Evolutionary conservation across 352 stramenopile genomes (phyloP).

Genomic region (Phytophthora sp.): DNA sequence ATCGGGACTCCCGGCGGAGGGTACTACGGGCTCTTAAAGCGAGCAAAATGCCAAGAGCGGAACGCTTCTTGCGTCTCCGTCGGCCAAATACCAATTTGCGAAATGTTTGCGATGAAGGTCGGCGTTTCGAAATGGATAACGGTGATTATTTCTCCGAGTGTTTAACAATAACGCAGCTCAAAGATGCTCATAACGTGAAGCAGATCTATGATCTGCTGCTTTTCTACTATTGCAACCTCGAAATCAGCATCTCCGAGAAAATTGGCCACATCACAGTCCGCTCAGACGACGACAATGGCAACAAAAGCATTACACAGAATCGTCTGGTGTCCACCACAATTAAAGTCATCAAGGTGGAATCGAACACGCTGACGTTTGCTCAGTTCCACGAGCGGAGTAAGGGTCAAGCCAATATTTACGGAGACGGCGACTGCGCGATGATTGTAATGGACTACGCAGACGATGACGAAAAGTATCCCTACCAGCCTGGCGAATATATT

Average conservation of each 20-base stretch:
- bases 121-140: constrained; percentile 46
- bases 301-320: constrained; percentile 49
- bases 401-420: constrained; percentile 7
- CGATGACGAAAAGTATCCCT: constrained; percentile 50
- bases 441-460: constrained; percentile 45
- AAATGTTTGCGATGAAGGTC: constrained; percentile 35
- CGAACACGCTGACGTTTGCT: constrained; percentile 46
- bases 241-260: constrained; percentile 69
- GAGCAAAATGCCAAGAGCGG: constrained; percentile 27
- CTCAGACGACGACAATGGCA: constrained; percentile 59
- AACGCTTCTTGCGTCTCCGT: constrained; percentile 31
- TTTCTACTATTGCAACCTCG: constrained; percentile 64
- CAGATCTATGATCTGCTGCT: constrained; percentile 59
- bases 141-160: constrained; percentile 52
- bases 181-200: constrained; percentile 38
- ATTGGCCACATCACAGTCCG: constrained; percentile 61
- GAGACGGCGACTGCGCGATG: constrained; percentile 43
- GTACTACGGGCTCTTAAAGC: constrained; percentile 28
- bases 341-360: constrained; percentile 39
- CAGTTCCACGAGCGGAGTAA: constrained; percentile 30
- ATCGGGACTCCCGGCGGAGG: constrained; percentile 11
- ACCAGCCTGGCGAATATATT: constrained; percentile 35
- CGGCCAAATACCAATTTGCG: constrained; percentile 19
- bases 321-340: constrained; percentile 51
- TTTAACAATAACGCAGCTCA: constrained; percentile 55